Conservation (phyloP, 1,139 yeast genomes). For the Komagataea norvegica region DNA sequence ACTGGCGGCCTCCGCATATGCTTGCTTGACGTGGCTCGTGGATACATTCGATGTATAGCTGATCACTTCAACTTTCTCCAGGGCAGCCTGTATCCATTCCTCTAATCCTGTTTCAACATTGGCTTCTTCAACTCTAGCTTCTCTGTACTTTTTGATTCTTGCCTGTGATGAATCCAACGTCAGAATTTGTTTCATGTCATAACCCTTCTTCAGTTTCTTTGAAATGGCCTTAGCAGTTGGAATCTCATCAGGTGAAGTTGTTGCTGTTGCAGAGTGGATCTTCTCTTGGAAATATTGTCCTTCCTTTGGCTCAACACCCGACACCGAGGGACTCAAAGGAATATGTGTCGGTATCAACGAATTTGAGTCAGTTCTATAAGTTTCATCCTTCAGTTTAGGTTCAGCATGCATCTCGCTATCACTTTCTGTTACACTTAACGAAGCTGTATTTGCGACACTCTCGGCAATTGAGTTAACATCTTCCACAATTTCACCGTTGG, state of each 20-base stretch:
- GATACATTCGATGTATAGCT: slow-evolving; percentile 18
- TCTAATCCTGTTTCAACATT: slow-evolving; percentile 43
- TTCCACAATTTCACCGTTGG: slow-evolving; percentile 25
- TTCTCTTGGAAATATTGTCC: slow-evolving; percentile 19
- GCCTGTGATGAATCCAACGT: slow-evolving; percentile 40
- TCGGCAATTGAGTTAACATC: slow-evolving; percentile 17
- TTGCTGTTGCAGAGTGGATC: background rate
- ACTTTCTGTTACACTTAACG: slow-evolving; percentile 4
- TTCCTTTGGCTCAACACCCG: background rate
- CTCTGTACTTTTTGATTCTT: slow-evolving; percentile 38
- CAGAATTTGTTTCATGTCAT: slow-evolving; percentile 43
- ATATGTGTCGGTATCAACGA: slow-evolving; percentile 23
- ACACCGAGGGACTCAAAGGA: slow-evolving; percentile 15
- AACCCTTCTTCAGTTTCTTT: slow-evolving; percentile 17
- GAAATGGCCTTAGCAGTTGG: no score
- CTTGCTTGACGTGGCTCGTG: slow-evolving; percentile 21
- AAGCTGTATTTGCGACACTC: background rate
- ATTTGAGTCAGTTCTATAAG: slow-evolving; percentile 22
- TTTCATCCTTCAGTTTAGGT: slow-evolving; percentile 14
- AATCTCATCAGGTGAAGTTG: no score
- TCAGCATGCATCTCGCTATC: slow-evolving; percentile 9
- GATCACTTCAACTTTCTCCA: slow-evolving; percentile 17
- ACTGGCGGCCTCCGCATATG: slow-evolving; percentile 24
- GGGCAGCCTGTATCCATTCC: slow-evolving; percentile 37
- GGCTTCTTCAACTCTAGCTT: slow-evolving; percentile 40